phyloP scores from a whole-genome alignment of 306 rosid species.

The Dalbergia oliveri region DNA sequence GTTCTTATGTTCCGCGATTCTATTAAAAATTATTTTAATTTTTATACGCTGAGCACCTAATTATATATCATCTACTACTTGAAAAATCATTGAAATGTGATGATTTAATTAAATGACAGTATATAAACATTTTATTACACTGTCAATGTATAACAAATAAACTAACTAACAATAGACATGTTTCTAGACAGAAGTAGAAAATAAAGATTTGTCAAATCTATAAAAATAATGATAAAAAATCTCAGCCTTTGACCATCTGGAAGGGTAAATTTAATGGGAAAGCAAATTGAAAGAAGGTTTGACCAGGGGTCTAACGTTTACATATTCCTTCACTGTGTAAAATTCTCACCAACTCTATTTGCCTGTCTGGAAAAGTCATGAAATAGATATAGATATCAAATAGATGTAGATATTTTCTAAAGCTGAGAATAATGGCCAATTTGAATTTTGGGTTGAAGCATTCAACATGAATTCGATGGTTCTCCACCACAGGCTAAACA shows the following conservation, averaged over 20 bases:
- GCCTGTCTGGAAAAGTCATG: conserved; percentile 18
- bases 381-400: neutral
- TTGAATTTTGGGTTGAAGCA: neutral
- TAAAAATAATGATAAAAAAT: neutral
- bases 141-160: no score
- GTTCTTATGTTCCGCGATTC: neutral
- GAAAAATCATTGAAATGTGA: no score
- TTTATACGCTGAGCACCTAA: no score
- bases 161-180: neutral
- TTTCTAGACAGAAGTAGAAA: neutral
- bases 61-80: no score
- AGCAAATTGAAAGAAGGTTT: neutral
- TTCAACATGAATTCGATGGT: conserved; percentile 15
- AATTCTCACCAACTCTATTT: conserved; percentile 13
- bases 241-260: neutral
- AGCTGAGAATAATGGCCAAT: neutral
- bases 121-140: no score
- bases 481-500: conserved; percentile 1
- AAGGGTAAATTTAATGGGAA: neutral
- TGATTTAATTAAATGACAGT: no score
- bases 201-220: neutral
- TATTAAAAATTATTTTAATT: neutral
- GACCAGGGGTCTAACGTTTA: neutral
- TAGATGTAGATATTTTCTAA: neutral
- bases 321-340: neutral